Base-by-base conservation (phyloP, 1,139 yeast genomes). In the Nematodospora anomalae region DNA sequence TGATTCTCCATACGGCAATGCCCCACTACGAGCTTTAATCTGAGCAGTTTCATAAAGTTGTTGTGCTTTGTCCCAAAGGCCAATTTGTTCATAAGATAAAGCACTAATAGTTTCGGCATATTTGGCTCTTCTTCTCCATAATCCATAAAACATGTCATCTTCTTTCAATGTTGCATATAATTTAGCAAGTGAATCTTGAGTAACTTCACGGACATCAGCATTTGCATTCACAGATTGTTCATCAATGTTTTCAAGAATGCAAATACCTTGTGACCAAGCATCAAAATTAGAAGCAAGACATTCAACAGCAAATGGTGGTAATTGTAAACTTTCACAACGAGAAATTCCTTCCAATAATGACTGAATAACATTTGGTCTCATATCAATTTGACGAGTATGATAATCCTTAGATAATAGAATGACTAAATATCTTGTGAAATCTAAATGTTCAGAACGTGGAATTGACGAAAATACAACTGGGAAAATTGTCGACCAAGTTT, bases 41-140 rank as follows among this genome's bases (percentile, higher is more conserved):
- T 94, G 98, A 1, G 98, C 98, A n/a, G 89, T 80, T 61, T 94
- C 99, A 51, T 94, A 94, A 49, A 90, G 66, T 52, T 89, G 96
- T 58, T 88, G 85, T 0, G 98, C 97, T 41, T 87, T 83, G 45
- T 84, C 94, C 96, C 96, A 92, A 53, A 88, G 67, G 6, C 98
- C 98, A 47, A 90, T 77, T 58, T 94, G 98, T 58, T 94, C 99
- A 53, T 82, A 92, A 0, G 97, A 87, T 26, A 94, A 67, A 0
- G 97, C 98, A 34, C 94, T 79, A 42, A 86, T 87, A 0, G 98
- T 94, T 57, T 92, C 97, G 3, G 85, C 76, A 53, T 90, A 94
- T 58, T 89, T 90, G 6, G 97, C 96, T 41, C 97, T 76, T 57
- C 97, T 76, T 61, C 97, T 79, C 98, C 99, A 94, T 44, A 89